Evolutionary conservation across 495 filamentous ascomycete species (phyloP), one percentile per base, ranked within the genome.

Genomic region (Filosporella fistucella): DNA sequence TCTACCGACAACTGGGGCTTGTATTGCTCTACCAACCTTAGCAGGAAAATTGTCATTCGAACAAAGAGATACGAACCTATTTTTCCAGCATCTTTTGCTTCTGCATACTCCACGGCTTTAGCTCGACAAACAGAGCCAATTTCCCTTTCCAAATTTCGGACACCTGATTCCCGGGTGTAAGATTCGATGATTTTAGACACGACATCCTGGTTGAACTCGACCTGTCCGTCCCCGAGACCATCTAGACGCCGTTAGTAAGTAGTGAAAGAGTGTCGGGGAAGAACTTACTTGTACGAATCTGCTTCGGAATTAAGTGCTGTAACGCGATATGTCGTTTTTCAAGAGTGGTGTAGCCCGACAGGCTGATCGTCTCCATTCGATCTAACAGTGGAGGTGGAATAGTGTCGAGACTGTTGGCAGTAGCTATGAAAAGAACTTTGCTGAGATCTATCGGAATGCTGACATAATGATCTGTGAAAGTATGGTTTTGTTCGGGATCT

Each of bases 361-460:
- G 77, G 45, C 81, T 74, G 42, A 97, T 91, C 1, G 83, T 93
- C 71, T 99, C 93, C 93, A 97, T 97, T 24, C 93, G 81, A 67
- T 99, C 93, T 0, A 97, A 78, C n/a, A 99, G 71, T 13, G 93
- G 89, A 11, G 91, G 75, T 6, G 94, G 91, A 49, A 99, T 99
- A 4, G 93, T 96, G 58, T 96, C 90, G 25, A 96, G 80, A 1
- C 81, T 89, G 67, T 99, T 99, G 14, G 93, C 93, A 9, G 93
- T 99, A n/a, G 93, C 93, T 53, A 99, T 95, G 68, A 99, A 99
- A 7, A 97, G 77, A 14, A 99, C 86, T 67, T 95, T 95, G 68
- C 88, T 94, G 28, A 99, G 70, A 63, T 99, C 94, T 49, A 97
- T 87, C 3, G 94, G 94, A 38, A 96, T 90, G 58, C 87, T 91